A percentile compares a stretch with the other conserved stretches of the same genome.
Evolutionary conservation across 352 stramenopile genomes (phyloP).

Genomic region (Pythium sp.): DNA sequence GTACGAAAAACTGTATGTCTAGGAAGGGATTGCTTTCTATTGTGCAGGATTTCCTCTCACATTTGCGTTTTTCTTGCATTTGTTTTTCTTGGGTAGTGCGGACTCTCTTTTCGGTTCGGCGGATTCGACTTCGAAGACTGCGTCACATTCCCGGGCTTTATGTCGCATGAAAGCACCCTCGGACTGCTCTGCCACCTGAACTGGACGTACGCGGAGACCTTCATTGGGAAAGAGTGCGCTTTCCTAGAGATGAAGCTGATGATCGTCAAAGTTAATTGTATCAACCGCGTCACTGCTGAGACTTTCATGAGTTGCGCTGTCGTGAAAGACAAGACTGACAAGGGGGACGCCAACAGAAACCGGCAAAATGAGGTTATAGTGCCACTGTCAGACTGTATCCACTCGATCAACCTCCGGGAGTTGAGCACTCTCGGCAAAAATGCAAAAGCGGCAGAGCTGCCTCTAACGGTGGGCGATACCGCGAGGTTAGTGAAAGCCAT

Average conservation of each 20-base stretch:
- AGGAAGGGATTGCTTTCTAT: background rate
- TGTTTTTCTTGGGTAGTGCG: constrained; percentile 32
- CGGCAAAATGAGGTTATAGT: constrained; percentile 5
- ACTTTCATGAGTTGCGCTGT: constrained; percentile 32
- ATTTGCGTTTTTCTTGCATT: background rate
- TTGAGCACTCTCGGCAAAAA: constrained; percentile 26
- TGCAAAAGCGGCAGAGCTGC: constrained; percentile 16
- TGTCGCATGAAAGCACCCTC: constrained; percentile 47
- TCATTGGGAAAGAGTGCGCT: constrained; percentile 40
- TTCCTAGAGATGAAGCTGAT: constrained; percentile 29
- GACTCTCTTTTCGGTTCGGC: constrained; percentile 60
- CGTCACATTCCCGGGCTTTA: constrained; percentile 48
- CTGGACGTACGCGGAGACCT: constrained; percentile 44
- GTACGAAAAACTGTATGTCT: constrained; percentile 17
- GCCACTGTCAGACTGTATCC: constrained; percentile 40
- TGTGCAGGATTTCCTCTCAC: background rate
- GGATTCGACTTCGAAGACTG: constrained; percentile 53
- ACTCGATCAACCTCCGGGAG: constrained; percentile 60
- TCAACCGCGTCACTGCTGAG: constrained; percentile 37
- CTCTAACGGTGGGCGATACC: constrained; percentile 43
- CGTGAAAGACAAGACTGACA: background rate
- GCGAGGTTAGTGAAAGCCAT: constrained; percentile 37
- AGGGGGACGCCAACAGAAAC: background rate
- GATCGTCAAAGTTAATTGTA: constrained; percentile 33
- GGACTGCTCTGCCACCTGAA: constrained; percentile 55